These are phyloP conservation scores for Camelina hispida DNA, from an alignment of 345 rosid species.

Conservation along the genomic window DNA sequence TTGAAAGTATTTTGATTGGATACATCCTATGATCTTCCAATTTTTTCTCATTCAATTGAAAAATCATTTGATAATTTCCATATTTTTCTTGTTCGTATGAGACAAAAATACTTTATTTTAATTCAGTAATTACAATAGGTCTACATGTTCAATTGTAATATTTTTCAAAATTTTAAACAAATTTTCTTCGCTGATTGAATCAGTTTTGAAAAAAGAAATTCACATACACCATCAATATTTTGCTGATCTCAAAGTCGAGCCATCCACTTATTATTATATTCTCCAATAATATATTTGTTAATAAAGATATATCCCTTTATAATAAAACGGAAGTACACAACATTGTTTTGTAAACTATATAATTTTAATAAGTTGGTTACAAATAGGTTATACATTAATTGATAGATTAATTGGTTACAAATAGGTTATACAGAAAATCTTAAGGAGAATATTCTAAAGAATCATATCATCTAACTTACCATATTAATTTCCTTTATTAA, in stretches of 20 bases:
- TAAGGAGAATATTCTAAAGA: too few species aligned
- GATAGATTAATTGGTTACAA: too few species aligned
- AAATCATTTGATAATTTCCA: not conserved
- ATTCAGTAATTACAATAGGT: not conserved
- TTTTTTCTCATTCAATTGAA: not conserved
- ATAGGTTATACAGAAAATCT: too few species aligned
- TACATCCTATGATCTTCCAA: not conserved
- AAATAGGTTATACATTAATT: too few species aligned
- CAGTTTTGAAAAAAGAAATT: too few species aligned
- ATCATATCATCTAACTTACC: too few species aligned
- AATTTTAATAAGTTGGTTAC: too few species aligned
- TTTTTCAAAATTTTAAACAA: not conserved
- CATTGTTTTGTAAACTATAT: too few species aligned
- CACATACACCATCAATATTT: too few species aligned
- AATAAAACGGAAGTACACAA: too few species aligned
- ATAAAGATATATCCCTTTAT: not conserved
- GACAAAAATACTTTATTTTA: not conserved
- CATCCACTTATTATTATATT: not conserved
- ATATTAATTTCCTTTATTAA: too few species aligned
- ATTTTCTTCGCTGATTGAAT: too few species aligned
- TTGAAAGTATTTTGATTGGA: not conserved
- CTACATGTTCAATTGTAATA: not conserved
- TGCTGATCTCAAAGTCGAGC: not conserved
- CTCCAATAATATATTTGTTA: not conserved
- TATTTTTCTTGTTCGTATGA: not conserved